A percentile compares a stretch with the other conserved stretches of the same genome.
Conservation (phyloP, 768 basidiomycete genomes). For the Mycena crocata region DNA sequence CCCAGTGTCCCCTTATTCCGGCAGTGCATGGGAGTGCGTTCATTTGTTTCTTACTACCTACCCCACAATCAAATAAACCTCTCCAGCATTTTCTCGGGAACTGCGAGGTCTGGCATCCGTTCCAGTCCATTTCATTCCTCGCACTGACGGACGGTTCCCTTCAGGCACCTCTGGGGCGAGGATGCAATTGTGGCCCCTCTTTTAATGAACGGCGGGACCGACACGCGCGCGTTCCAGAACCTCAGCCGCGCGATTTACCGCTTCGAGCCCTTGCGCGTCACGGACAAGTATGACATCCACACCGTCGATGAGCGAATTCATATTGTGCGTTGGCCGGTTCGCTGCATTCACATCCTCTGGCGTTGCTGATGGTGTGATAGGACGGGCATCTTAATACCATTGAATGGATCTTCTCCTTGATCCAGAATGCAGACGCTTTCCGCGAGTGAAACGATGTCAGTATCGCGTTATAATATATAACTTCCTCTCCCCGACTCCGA, state of each 20-base stretch:
- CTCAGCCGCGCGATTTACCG: constrained; percentile 26
- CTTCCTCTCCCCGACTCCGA: no score
- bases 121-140: no score
- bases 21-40: constrained; percentile 25
- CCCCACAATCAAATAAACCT: not conserved
- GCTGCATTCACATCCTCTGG: not conserved
- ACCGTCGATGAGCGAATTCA: constrained; percentile 26
- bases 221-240: constrained; percentile 19
- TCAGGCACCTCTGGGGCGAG: constrained; percentile 15
- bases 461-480: no score
- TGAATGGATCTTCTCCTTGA: constrained; percentile 11
- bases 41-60: not conserved
- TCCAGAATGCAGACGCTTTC: constrained; percentile 20
- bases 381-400: constrained; percentile 19
- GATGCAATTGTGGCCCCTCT: constrained; percentile 19
- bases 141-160: not conserved
- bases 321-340: not conserved
- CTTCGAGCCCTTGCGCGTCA: constrained; percentile 3
- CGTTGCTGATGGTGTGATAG: not conserved
- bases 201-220: constrained; percentile 19
- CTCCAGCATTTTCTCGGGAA: constrained; percentile 17
- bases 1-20: constrained; percentile 22
- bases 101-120: constrained; percentile 1
- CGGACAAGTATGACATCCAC: constrained; percentile 13
- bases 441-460: constrained; percentile 15